Percentiles rank a stretch among this genome's conserved stretches.
These are phyloP conservation scores for Aspergillus sergii DNA, from an alignment of 2,329 filamentous ascomycete species.

Conservation along the genomic window DNA sequence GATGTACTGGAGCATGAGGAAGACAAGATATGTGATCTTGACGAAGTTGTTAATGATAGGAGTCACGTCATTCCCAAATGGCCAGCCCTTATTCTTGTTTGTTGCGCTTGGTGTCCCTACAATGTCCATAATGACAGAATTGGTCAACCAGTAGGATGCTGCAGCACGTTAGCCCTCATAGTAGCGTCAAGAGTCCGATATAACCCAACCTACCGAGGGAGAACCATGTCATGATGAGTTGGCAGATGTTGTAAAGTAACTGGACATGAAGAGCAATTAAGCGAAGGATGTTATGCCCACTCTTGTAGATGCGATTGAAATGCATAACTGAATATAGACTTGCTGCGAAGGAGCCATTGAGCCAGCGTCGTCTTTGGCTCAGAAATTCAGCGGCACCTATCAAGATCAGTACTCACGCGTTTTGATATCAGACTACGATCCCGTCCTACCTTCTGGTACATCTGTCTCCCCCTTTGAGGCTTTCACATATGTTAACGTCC, in stretches of 20 bases:
- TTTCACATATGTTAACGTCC: slow-evolving; percentile 99
- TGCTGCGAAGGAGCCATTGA: slow-evolving; percentile 98
- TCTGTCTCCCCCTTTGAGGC: slow-evolving; percentile 98
- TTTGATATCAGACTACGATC: neutral
- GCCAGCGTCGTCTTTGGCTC: slow-evolving; percentile 94
- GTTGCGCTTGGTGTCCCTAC: slow-evolving; percentile 70
- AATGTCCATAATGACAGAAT: slow-evolving; percentile 94
- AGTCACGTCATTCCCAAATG: slow-evolving; percentile 84
- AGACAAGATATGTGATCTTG: slow-evolving; percentile 88
- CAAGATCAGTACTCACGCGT: neutral
- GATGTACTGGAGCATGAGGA: slow-evolving; percentile 93
- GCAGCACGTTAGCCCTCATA: slow-evolving; percentile 40
- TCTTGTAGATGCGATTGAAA: slow-evolving; percentile 98
- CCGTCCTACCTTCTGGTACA: slow-evolving; percentile 76
- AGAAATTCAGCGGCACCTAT: slow-evolving; percentile 82
- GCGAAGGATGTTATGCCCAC: slow-evolving; percentile 92
- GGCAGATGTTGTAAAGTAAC: slow-evolving; percentile 90
- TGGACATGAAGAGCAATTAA: slow-evolving; percentile 99
- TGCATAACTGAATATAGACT: slow-evolving; percentile 97
- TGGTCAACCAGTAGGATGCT: slow-evolving; percentile 97
- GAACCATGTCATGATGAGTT: slow-evolving; percentile 91
- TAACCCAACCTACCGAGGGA: slow-evolving; percentile 51
- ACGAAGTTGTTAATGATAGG: slow-evolving; percentile 89
- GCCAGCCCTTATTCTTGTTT: slow-evolving; percentile 70
- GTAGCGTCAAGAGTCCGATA: neutral